A percentile compares a stretch with the other conserved stretches of the same genome.
These are phyloP conservation scores for Populus hybrid DNA, from an alignment of 441 rosid genomes.

Conservation along the genomic window DNA sequence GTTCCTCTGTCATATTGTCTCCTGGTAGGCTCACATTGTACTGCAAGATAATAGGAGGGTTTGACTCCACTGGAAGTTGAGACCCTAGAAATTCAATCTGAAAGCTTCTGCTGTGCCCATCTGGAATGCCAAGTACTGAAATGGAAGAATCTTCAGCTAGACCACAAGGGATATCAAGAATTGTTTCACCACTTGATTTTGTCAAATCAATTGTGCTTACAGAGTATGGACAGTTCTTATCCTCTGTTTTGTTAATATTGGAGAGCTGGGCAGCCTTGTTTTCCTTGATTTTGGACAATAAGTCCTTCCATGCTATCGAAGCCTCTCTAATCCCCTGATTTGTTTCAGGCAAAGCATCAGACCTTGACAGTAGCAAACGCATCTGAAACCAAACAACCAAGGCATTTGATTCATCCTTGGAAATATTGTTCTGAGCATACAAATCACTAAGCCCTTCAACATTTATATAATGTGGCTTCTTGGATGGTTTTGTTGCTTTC, in stretches of 20 bases:
- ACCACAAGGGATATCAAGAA: slow-evolving; percentile 78
- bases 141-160: slow-evolving; percentile 69
- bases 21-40: slow-evolving; percentile 60
- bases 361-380: slow-evolving; percentile 59
- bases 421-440: slow-evolving; percentile 44
- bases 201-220: slow-evolving; percentile 30
- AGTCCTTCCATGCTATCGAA: slow-evolving; percentile 54
- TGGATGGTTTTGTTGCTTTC: slow-evolving; percentile 20
- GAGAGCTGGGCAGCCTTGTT: slow-evolving; percentile 28
- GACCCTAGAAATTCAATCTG: slow-evolving; percentile 61
- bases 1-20: slow-evolving; percentile 60
- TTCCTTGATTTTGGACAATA: slow-evolving; percentile 32
- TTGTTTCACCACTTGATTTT: slow-evolving; percentile 29
- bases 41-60: slow-evolving; percentile 49
- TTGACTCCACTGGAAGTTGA: slow-evolving; percentile 36
- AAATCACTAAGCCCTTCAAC: slow-evolving; percentile 56
- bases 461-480: slow-evolving; percentile 41
- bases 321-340: slow-evolving; percentile 80
- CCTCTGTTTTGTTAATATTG: slow-evolving; percentile 17
- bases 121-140: slow-evolving; percentile 70
- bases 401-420: slow-evolving; percentile 38
- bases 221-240: slow-evolving; percentile 51
- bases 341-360: slow-evolving; percentile 74
- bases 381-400: slow-evolving; percentile 63
- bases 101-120: slow-evolving; percentile 49